Evolutionary conservation across 495 filamentous ascomycete genomes (phyloP), one percentile per base, ranked within the genome.

Genomic region (Usnea hakonensis): DNA sequence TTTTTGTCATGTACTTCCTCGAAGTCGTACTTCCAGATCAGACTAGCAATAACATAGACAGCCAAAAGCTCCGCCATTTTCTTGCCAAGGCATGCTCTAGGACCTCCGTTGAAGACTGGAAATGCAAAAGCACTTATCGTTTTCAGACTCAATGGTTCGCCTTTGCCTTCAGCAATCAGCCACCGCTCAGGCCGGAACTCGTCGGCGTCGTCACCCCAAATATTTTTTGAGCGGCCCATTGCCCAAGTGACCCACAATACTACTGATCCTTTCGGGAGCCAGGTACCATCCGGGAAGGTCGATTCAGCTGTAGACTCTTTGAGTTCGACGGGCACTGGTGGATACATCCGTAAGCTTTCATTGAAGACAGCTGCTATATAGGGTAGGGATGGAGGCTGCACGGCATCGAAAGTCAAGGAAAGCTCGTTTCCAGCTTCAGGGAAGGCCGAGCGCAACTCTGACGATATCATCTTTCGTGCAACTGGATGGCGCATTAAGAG

Each of bases 311-410:
- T 75, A 68, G 74, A 78, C 67, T 85, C 80, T 62, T 83, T 81
- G 55, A 86, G 79, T 65, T 86, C 83, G 57, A 85, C 81, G 7
- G 83, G 83, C 41, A 86, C 81, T 5, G 83, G 83, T 19, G 83
- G 83, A 62, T 79, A 85, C 5, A 85, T 66, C 0, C 83, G 76
- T 0, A 86, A 69, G 14, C 74, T 65, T 59, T 86, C 83, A 64
- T 83, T 79, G 67, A 85, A 84, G 8, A 81, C 78, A 35, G 83
- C 79, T 63, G 77, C 76, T 33, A 77, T 75, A 69, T 83, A 85
- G 6, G 82, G 82, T 50, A 83, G 65, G 14, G 72, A 63, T 17
- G 66, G 21, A 1, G 81, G 75, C 4, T 72, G 73, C 57, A 84
- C 76, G 26, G 70, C 30, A 21, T 72, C 69, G 0, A 75, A 72